A percentile compares a stretch with the other conserved stretches of the same genome.
Conservation (phyloP, 169 alveolate genomes). For the Cryptosporidium ubiquitum region DNA sequence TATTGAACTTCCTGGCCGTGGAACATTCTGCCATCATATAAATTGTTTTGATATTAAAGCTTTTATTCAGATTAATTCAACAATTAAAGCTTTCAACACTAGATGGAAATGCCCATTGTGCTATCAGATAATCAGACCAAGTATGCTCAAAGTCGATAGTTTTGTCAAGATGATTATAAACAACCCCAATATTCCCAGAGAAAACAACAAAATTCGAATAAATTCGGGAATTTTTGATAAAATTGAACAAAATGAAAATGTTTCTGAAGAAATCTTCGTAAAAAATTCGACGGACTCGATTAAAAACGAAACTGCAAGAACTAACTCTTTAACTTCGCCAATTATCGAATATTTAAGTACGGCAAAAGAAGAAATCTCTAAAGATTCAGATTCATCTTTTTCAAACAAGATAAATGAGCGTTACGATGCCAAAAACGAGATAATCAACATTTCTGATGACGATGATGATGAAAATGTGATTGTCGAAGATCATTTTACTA, state of each 20-base stretch:
- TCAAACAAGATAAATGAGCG: background rate
- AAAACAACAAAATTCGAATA: conserved; percentile 40
- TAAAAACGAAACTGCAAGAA: background rate
- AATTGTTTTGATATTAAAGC: conserved; percentile 92
- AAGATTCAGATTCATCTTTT: background rate
- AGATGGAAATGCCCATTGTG: conserved; percentile 95
- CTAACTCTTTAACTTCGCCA: background rate
- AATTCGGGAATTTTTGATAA: background rate
- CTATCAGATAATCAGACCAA: conserved; percentile 86
- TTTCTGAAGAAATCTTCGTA: background rate
- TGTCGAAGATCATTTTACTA: background rate
- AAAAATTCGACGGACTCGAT: background rate
- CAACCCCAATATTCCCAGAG: conserved; percentile 61
- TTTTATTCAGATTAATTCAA: conserved; percentile 86
- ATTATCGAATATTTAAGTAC: background rate
- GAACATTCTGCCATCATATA: conserved; percentile 88
- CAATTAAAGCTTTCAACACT: conserved; percentile 90
- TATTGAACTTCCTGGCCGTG: conserved; percentile 90
- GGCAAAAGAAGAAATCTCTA: background rate
- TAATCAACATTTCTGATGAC: conserved; percentile 54
- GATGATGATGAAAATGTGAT: conserved; percentile 45
- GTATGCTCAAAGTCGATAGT: conserved; percentile 86
- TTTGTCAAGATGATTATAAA: conserved; percentile 81
- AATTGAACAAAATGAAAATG: conserved; percentile 4
- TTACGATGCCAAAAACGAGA: background rate